A percentile compares a stretch with the other conserved stretches of the same genome.
These are phyloP conservation scores for Apocynum venetum DNA, from an alignment of 257 asterid species.

Conservation along the genomic window DNA sequence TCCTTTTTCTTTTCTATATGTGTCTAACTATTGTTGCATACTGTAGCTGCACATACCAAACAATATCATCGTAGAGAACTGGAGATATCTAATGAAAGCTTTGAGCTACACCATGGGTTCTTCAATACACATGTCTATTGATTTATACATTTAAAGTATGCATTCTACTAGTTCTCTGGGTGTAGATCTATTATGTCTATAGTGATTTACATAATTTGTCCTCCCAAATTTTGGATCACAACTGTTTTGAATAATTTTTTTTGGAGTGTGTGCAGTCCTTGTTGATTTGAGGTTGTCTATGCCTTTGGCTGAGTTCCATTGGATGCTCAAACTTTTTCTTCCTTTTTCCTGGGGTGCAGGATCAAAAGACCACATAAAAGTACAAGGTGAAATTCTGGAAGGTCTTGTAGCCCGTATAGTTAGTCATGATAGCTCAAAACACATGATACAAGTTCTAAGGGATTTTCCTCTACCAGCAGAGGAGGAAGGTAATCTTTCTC, in stretches of 20 bases:
- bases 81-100: not conserved
- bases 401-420: slow-evolving; percentile 96
- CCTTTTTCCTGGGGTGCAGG: slow-evolving; percentile 38
- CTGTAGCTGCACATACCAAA: not conserved
- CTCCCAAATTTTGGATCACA: not conserved
- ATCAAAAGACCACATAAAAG: slow-evolving; percentile 78
- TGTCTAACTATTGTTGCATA: not conserved
- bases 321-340: not conserved
- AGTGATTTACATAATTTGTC: not conserved
- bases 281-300: not conserved
- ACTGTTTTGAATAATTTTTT: not conserved
- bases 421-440: slow-evolving; percentile 70
- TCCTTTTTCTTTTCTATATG: not conserved
- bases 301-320: not conserved
- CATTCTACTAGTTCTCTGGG: not conserved
- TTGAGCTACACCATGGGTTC: not conserved
- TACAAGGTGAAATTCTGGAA: slow-evolving; percentile 97
- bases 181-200: not conserved
- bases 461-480: slow-evolving; percentile 65
- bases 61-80: not conserved
- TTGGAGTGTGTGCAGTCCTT: not conserved
- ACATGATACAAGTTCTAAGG: slow-evolving; percentile 68
- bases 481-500: slow-evolving; percentile 57
- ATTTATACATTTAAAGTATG: not conserved
- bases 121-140: not conserved